Conservation (phyloP, 2,329 filamentous ascomycete genomes). For the Penicillium sp. region DNA sequence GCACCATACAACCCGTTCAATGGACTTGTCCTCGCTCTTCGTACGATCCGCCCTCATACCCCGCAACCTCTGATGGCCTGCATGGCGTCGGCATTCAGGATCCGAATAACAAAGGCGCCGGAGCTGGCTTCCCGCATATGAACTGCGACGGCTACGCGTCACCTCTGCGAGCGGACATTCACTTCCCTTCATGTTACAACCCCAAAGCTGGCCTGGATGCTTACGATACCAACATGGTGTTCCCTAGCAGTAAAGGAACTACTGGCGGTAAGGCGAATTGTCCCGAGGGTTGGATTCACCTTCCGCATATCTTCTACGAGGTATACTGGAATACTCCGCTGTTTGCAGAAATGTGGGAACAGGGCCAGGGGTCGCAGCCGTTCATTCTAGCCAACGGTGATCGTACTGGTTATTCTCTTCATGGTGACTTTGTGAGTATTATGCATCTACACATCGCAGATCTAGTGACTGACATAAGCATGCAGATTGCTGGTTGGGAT, state of each 20-base stretch:
- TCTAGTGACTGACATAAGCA: background rate
- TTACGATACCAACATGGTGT: constrained; percentile 10
- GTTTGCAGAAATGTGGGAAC: constrained; percentile 10
- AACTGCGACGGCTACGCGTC: constrained; percentile 18
- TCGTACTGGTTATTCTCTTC: constrained; percentile 15
- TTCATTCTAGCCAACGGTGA: constrained; percentile 15
- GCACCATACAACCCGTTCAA: constrained; percentile 16
- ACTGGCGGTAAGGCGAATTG: constrained; percentile 12
- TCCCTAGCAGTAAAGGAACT: constrained; percentile 13
- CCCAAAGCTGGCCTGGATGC: constrained; percentile 10
- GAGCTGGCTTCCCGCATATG: constrained; percentile 16
- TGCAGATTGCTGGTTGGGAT: constrained; percentile 16
- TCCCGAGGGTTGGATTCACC: constrained; percentile 11
- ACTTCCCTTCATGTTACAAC: constrained; percentile 18
- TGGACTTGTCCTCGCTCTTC: constrained; percentile 13
- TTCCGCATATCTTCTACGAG: constrained; percentile 18
- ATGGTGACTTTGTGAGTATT: constrained; percentile 16
- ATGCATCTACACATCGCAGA: background rate
- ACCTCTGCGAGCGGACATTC: constrained; percentile 16
- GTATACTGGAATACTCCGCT: constrained; percentile 18
- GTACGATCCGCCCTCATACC: constrained; percentile 14
- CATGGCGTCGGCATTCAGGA: constrained; percentile 17
- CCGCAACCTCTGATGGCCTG: constrained; percentile 11
- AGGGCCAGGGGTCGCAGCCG: constrained; percentile 9
- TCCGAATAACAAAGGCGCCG: constrained; percentile 12